Evolutionary conservation across 345 rosid species (phyloP).

Genomic region (Salix udensis): DNA sequence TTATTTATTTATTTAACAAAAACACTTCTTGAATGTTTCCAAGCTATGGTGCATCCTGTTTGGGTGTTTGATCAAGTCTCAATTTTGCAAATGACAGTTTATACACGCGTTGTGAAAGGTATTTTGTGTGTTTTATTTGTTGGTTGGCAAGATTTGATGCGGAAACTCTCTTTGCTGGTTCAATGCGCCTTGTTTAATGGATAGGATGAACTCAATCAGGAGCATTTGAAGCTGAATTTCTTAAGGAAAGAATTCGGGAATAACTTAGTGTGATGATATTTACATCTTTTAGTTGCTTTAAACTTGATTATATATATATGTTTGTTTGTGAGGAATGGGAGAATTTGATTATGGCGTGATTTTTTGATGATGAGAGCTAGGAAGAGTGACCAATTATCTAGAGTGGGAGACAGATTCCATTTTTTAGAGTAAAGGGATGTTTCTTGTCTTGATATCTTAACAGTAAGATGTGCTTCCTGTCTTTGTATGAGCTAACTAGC

Average conservation of each 20-base stretch:
- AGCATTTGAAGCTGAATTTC: not conserved
- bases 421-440: not conserved
- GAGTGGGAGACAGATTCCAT: not conserved
- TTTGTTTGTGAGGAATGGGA: not conserved
- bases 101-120: not conserved
- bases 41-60: not conserved
- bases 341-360: not conserved
- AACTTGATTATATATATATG: not conserved
- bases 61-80: not conserved
- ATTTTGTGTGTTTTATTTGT: not conserved
- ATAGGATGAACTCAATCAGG: not conserved
- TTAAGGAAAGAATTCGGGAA: not conserved
- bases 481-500: not conserved
- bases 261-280: not conserved
- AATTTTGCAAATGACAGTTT: not conserved
- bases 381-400: not conserved
- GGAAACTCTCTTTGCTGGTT: not conserved
- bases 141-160: not conserved
- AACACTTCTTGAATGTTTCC: too few species aligned
- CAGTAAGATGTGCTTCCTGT: not conserved
- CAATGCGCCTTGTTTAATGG: not conserved
- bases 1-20: not conserved
- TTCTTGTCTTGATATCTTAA: not conserved
- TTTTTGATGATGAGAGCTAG: not conserved
- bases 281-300: not conserved